These are phyloP conservation scores for Lenwebbia sp. DNA, from an alignment of 345 rosid genomes.

Conservation along the genomic window DNA sequence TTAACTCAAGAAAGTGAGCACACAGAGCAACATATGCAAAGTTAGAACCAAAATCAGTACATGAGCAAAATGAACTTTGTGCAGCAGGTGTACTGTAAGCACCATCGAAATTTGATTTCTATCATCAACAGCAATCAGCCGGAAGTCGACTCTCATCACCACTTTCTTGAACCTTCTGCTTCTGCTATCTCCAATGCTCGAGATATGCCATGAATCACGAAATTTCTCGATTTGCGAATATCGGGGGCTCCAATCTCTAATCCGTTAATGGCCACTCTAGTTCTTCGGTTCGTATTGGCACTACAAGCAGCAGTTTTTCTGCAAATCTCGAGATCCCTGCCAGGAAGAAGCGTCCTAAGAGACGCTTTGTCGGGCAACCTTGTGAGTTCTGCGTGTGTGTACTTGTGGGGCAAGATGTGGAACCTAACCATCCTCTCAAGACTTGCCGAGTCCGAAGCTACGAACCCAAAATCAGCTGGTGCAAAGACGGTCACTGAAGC, in stretches of 20 bases:
- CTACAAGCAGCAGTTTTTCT: neutral
- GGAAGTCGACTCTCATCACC: neutral
- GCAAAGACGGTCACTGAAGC: slow-evolving; percentile 52
- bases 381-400: slow-evolving; percentile 27
- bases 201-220: slow-evolving; percentile 55
- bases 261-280: slow-evolving; percentile 29
- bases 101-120: neutral
- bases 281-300: neutral
- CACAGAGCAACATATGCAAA: neutral
- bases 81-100: neutral
- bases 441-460: slow-evolving; percentile 37
- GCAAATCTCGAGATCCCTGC: slow-evolving; percentile 26
- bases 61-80: neutral
- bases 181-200: slow-evolving; percentile 21
- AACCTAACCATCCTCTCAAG: slow-evolving; percentile 45
- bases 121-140: neutral
- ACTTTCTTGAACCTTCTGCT: neutral
- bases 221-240: slow-evolving; percentile 29
- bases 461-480: slow-evolving; percentile 35
- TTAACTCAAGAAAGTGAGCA: neutral
- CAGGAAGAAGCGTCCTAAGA: slow-evolving; percentile 35
- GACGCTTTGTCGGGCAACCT: slow-evolving; percentile 28
- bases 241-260: slow-evolving; percentile 43
- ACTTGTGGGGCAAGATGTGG: slow-evolving; percentile 40
- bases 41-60: neutral